These are phyloP conservation scores for Pueraria montana DNA, from an alignment of 306 rosid species.

Conservation along the genomic window DNA sequence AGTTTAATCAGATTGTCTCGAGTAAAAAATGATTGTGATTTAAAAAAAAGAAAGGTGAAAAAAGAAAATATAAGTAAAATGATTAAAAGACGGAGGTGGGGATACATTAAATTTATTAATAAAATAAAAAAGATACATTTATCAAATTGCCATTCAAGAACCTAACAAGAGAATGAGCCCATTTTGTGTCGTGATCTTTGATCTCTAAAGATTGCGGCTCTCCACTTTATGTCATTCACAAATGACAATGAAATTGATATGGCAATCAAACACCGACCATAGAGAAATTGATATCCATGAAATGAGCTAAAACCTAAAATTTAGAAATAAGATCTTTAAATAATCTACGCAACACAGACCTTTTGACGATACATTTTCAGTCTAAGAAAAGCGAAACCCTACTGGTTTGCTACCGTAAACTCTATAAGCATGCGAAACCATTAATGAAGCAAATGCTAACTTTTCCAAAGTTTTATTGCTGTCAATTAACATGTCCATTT, in stretches of 20 bases:
- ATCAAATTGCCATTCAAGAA: not conserved
- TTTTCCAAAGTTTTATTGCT: not conserved
- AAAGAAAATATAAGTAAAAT: too few relatives aligned
- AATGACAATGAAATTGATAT: not conserved
- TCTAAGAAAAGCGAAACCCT: constrained; percentile 1
- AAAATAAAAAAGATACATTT: too few relatives aligned
- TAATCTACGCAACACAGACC: constrained; percentile 16
- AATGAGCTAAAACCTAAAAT: not conserved
- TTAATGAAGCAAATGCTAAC: constrained; percentile 8
- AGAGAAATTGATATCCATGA: not conserved
- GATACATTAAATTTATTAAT: too few relatives aligned
- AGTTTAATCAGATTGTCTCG: too few relatives aligned
- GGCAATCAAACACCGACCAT: not conserved
- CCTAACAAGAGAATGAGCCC: not conserved
- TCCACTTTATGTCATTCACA: not conserved
- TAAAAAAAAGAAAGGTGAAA: too few relatives aligned
- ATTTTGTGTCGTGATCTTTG: not conserved
- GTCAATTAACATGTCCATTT: not conserved
- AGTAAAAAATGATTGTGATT: too few relatives aligned
- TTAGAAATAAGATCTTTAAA: constrained; percentile 2
- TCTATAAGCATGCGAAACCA: not conserved
- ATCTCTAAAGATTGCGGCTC: not conserved
- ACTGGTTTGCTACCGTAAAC: not conserved
- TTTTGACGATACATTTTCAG: constrained; percentile 15
- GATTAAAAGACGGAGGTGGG: too few relatives aligned